A percentile compares a stretch with the other conserved stretches of the same genome.
These are phyloP conservation scores for Sarocladium kiliense DNA, from an alignment of 2,329 filamentous ascomycete genomes.

Conservation along the genomic window DNA sequence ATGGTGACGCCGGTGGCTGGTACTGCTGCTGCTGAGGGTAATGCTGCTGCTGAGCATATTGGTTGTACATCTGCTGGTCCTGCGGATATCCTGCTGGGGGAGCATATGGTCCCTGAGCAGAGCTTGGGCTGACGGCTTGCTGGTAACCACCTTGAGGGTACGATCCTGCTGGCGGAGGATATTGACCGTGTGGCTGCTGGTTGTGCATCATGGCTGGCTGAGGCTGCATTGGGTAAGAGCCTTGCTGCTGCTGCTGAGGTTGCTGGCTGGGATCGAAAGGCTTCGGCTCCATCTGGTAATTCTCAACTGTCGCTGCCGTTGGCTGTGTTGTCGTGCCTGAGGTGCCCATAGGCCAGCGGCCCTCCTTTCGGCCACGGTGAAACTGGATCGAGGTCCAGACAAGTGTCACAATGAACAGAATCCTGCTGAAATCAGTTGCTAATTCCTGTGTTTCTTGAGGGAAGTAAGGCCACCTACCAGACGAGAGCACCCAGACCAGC, in stretches of 20 bases:
- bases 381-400: constrained; percentile 30
- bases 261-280: constrained; percentile 18
- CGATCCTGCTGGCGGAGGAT: constrained; percentile 8
- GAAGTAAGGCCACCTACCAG: constrained; percentile 25
- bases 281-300: constrained; percentile 30
- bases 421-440: constrained; percentile 18
- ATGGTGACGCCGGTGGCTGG: constrained; percentile 11
- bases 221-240: not conserved
- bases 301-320: constrained; percentile 14
- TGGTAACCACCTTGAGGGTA: constrained; percentile 9
- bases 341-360: constrained; percentile 22
- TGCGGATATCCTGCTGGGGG: constrained; percentile 2
- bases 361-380: constrained; percentile 31
- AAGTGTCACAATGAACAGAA: constrained; percentile 33
- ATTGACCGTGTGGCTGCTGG: constrained; percentile 8
- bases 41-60: constrained; percentile 17
- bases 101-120: constrained; percentile 1
- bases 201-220: constrained; percentile 6
- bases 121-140: constrained; percentile 10
- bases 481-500: constrained; percentile 39
- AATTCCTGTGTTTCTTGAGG: not conserved
- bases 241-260: constrained; percentile 6
- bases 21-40: constrained; percentile 16
- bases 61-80: constrained; percentile 14
- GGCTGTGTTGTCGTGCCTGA: constrained; percentile 7